Conservation (phyloP, 306 rosid genomes). For the Myrica gale region DNA sequence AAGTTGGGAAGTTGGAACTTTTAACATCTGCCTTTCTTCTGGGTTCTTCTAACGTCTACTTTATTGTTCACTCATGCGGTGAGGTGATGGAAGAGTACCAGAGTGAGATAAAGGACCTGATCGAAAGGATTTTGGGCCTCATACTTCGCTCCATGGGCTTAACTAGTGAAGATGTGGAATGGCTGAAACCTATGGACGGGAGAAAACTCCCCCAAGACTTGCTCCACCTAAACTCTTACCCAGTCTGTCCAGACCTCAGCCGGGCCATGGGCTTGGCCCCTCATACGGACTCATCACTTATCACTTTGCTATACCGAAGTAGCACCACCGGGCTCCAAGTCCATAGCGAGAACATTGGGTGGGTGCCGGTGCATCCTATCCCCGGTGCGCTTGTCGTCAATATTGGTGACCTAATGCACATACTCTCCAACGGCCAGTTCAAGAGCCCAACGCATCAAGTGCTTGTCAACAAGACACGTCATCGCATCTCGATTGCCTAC, state of each 20-base stretch:
- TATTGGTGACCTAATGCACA: conserved; percentile 49
- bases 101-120: conserved; percentile 32
- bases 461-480: conserved; percentile 30
- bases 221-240: conserved; percentile 51
- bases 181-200: conserved; percentile 26
- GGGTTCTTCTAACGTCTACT: not conserved
- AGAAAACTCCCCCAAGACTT: not conserved
- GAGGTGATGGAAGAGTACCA: conserved; percentile 42
- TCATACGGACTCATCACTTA: conserved; percentile 51
- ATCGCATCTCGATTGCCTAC: conserved; percentile 35
- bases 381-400: conserved; percentile 44
- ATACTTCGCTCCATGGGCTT: conserved; percentile 39
- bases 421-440: conserved; percentile 42
- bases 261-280: conserved; percentile 55
- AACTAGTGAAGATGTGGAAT: conserved; percentile 21
- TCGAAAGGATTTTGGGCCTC: conserved; percentile 25
- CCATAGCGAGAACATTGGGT: conserved; percentile 21
- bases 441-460: conserved; percentile 43
- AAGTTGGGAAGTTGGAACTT: too few relatives aligned
- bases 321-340: conserved; percentile 38
- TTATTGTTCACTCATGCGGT: conserved; percentile 21
- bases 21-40: not conserved
- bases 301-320: conserved; percentile 45
- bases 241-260: conserved; percentile 47
- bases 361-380: conserved; percentile 42